These are phyloP conservation scores for Termitomyces titanicus DNA, from an alignment of 768 basidiomycete genomes.

Conservation along the genomic window DNA sequence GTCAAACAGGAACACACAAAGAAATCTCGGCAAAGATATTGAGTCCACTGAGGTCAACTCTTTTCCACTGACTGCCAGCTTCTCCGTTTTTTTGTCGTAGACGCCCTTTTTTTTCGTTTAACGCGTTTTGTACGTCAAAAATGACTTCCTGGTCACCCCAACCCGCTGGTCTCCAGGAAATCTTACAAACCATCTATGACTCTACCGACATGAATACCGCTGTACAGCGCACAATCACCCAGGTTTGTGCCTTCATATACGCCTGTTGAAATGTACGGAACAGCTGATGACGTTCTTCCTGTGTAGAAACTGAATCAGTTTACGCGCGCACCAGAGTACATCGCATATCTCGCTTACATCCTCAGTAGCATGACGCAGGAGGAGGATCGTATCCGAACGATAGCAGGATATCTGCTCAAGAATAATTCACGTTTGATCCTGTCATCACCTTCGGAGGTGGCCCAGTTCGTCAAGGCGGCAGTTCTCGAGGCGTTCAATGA, in stretches of 20 bases:
- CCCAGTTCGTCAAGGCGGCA: conserved; percentile 68
- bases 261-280: conserved; percentile 18
- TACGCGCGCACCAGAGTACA: conserved; percentile 88
- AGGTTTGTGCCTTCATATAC: conserved; percentile 45
- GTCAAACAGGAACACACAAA: conserved; percentile 18
- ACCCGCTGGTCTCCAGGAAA: conserved; percentile 84
- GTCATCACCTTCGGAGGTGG: conserved; percentile 59
- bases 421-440: conserved; percentile 86
- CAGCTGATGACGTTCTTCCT: conserved; percentile 10
- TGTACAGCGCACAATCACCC: conserved; percentile 78
- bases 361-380: conserved; percentile 76
- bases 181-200: conserved; percentile 86
- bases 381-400: conserved; percentile 90
- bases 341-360: conserved; percentile 94
- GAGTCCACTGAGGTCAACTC: conserved; percentile 2
- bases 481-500: conserved; percentile 83
- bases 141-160: conserved; percentile 84
- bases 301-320: conserved; percentile 81
- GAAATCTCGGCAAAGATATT: conserved; percentile 23
- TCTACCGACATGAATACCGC: conserved; percentile 78
- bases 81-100: conserved; percentile 18
- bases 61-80: conserved; percentile 20
- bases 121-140: conserved; percentile 38
- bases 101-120: conserved; percentile 21
- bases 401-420: conserved; percentile 96